Base-by-base conservation (phyloP, 176 grass and related monocot species). In the Oryza punctata region DNA sequence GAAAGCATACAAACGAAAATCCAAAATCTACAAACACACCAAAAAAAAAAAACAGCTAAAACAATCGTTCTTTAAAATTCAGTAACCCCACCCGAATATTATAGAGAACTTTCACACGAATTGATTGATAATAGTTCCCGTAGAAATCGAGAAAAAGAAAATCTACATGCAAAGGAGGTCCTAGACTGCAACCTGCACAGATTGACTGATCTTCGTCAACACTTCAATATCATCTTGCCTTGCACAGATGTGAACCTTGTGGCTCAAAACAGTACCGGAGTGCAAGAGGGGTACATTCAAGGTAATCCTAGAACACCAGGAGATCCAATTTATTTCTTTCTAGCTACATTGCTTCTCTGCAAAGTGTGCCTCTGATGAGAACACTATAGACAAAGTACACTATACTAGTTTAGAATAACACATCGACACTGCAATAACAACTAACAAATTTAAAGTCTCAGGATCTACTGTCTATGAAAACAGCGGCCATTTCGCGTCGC, bases 401-500 rank as follows among this genome's bases (percentile, higher is more conserved):
- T 41, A 41, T 41, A 41, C 40, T 41, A 11, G 19, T 50, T 59
- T 1, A 73, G 2, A 59, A 27, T 29, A 4, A 9, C 23, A 47
- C 28, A 25, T 68, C 15, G 35, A 35, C 26, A 73, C 33, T 63
- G 63, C 32, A 45, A 27, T 46, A 33, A 77, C 27, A 81, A 60
- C 6, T 30, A 66, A 75, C 26, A 65, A 4, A 23, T 6, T 12
- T 12, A 60, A 60, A 3, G 66, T 67, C 33, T 27, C 10, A 8
- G 16, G 18, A 7, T 30, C 61, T 18, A 14, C 10, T 81, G 0
- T 83, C 91, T 81, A 91, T 8, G 73, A 85, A 75, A 92, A 90
- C 6, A 94, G 63, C 49, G 93, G 91, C 18, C 78, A 86, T 67
- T 99, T 94, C 5, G 26, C 68, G 10, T 96, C 87, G 13, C 93